A percentile compares a stretch with the other conserved stretches of the same genome.
These are phyloP conservation scores for Wickerhamomyces kurtzmanii DNA, from an alignment of 805 yeast genomes.

Conservation along the genomic window DNA sequence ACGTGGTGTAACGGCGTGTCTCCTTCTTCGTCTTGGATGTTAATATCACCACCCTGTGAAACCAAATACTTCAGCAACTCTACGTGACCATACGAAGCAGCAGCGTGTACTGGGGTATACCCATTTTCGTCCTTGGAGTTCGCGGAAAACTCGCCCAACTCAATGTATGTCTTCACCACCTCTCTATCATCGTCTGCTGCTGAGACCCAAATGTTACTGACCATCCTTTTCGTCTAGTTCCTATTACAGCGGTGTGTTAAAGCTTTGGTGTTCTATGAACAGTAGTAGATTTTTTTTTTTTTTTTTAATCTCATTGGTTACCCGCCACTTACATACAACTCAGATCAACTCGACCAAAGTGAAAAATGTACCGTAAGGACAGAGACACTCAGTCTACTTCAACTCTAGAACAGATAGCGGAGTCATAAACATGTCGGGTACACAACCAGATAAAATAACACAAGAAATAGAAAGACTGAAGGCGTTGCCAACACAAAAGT, in stretches of 20 bases:
- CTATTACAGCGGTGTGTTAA: too few relatives aligned
- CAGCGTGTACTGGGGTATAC: constrained; percentile 95
- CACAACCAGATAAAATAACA: too few relatives aligned
- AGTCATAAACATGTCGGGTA: too few relatives aligned
- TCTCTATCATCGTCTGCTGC: constrained; percentile 75
- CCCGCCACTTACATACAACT: not conserved
- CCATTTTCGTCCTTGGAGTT: constrained; percentile 86
- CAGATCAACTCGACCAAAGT: not conserved
- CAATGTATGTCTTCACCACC: constrained; percentile 47
- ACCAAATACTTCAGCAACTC: constrained; percentile 55
- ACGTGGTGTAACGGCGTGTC: constrained; percentile 93
- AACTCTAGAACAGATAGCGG: too few relatives aligned
- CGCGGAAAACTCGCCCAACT: constrained; percentile 43
- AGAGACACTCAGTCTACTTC: too few relatives aligned
- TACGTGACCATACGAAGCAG: constrained; percentile 82
- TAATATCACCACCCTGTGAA: constrained; percentile 63
- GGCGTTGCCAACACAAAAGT: constrained; percentile 3
- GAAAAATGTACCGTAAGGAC: not conserved
- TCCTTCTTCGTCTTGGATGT: constrained; percentile 79
- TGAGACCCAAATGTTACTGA: constrained; percentile 80
- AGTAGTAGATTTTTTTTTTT: not conserved
- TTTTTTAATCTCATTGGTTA: not conserved
- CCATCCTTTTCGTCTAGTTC: constrained; percentile 7
- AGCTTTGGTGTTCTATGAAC: not conserved
- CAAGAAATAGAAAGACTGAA: not conserved